A percentile compares a stretch with the other conserved stretches of the same genome.
phyloP scores from a whole-genome alignment of 1,139 yeast species.

The Diutina siamensis region DNA sequence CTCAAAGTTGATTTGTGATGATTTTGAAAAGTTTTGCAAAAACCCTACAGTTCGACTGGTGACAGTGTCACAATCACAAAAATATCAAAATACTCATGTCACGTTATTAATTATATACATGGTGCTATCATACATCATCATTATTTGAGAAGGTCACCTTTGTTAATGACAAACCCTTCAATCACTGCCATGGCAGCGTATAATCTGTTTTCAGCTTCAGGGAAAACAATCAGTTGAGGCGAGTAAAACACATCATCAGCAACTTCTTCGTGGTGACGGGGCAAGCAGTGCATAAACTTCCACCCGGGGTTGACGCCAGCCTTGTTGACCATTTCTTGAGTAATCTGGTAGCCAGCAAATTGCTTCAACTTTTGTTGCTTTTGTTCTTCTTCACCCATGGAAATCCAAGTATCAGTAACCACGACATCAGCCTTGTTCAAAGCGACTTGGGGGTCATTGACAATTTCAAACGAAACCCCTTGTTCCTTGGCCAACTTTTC shows the following conservation, averaged over 20 bases:
- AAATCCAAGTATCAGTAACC: constrained; percentile 96
- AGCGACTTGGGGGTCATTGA: constrained; percentile 65
- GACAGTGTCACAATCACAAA: no score
- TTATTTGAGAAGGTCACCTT: constrained; percentile 40
- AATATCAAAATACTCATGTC: no score
- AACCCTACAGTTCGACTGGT: no score
- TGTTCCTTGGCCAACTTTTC: constrained; percentile 29
- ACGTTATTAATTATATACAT: no score
- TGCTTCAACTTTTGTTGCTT: constrained; percentile 60
- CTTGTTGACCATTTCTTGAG: constrained; percentile 43
- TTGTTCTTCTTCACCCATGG: constrained; percentile 94
- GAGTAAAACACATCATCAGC: constrained; percentile 86
- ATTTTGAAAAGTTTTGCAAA: no score
- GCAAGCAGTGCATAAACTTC: constrained; percentile 96
- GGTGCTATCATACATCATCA: background rate
- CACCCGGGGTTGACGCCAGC: constrained; percentile 55
- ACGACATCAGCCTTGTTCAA: constrained; percentile 63
- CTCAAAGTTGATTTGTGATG: no score
- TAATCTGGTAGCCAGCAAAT: constrained; percentile 79
- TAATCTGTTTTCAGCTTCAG: constrained; percentile 90
- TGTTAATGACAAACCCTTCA: constrained; percentile 78
- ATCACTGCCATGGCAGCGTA: constrained; percentile 94
- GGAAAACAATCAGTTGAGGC: constrained; percentile 74
- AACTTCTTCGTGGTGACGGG: constrained; percentile 91
- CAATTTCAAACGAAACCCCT: constrained; percentile 45